These are phyloP conservation scores for Diaporthe sp. DNA, from an alignment of 2,329 filamentous ascomycete species.

Conservation along the genomic window DNA sequence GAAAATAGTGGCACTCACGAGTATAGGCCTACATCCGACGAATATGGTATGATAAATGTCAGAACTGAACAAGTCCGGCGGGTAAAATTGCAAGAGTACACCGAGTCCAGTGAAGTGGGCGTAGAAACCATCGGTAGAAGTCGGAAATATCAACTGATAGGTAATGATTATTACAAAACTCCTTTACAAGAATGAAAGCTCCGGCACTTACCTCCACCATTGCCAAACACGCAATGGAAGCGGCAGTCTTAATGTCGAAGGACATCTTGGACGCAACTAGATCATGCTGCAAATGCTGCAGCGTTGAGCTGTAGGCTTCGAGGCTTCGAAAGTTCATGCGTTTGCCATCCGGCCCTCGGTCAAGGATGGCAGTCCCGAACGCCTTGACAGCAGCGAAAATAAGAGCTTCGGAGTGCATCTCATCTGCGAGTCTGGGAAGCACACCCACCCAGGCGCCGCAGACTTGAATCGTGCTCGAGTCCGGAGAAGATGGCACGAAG, in stretches of 20 bases:
- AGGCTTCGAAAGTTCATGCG: slow-evolving; percentile 1
- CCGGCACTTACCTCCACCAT: slow-evolving; percentile 1
- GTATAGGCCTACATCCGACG: slow-evolving; percentile 2
- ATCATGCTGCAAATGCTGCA: background rate
- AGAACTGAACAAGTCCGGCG: slow-evolving; percentile 4
- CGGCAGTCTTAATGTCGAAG: background rate
- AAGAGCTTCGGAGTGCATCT: background rate
- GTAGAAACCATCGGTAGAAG: background rate
- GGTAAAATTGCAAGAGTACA: slow-evolving; percentile 10
- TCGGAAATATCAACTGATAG: background rate
- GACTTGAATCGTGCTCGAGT: slow-evolving; percentile 4
- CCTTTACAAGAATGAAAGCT: background rate
- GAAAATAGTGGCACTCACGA: background rate
- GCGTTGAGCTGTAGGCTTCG: slow-evolving; percentile 8
- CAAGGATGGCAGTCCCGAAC: slow-evolving; percentile 6
- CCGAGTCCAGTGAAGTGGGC: background rate
- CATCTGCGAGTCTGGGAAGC: slow-evolving; percentile 2
- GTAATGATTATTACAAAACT: background rate
- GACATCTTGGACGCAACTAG: background rate
- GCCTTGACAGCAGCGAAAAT: slow-evolving; percentile 10
- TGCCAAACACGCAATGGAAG: slow-evolving; percentile 1
- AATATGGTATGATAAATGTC: slow-evolving; percentile 9
- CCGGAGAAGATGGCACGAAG: background rate
- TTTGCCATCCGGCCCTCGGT: background rate
- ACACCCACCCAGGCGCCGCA: slow-evolving; percentile 15